A percentile compares a stretch with the other conserved stretches of the same genome.
Evolutionary conservation across 2,329 filamentous ascomycete genomes (phyloP).

Genomic region (Phialophora tarda): DNA sequence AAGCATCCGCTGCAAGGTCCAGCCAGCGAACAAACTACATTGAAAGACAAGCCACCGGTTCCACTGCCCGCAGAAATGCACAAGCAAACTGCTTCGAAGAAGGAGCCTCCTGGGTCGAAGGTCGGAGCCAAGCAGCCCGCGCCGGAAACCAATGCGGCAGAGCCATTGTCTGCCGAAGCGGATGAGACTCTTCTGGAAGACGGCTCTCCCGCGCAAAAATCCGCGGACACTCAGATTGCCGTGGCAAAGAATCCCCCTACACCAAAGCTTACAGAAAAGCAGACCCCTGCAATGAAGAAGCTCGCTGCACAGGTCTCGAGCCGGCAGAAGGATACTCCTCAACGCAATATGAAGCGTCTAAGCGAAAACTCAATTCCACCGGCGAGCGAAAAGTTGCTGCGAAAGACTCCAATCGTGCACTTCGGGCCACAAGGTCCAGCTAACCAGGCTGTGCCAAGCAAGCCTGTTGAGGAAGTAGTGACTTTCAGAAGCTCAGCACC

Average conservation of each 20-base stretch:
- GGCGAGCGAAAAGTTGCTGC: conserved; percentile 24
- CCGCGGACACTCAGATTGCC: not conserved
- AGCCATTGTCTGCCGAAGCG: not conserved
- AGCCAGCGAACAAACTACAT: not conserved
- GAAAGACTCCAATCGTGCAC: conserved; percentile 29
- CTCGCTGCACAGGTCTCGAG: not conserved
- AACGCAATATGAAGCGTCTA: conserved; percentile 7
- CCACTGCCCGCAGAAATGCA: not conserved
- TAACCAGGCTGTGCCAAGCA: conserved; percentile 26
- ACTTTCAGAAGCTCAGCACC: not conserved
- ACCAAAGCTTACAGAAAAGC: not conserved
- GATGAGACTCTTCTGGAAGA: too few species aligned
- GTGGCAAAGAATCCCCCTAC: not conserved
- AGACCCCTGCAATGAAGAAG: conserved; percentile 4
- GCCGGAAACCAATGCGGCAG: not conserved
- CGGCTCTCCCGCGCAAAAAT: not conserved
- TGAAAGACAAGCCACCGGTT: not conserved
- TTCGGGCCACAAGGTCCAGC: conserved; percentile 28
- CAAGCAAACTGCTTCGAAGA: conserved; percentile 6
- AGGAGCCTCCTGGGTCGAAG: not conserved
- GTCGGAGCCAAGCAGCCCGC: not conserved
- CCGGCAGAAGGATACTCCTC: conserved; percentile 10
- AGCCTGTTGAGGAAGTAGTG: not conserved
- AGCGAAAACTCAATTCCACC: conserved; percentile 28
- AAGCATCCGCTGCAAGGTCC: not conserved